phyloP scores from a whole-genome alignment of 768 basidiomycete species.

The Melanogaster broomeanus region DNA sequence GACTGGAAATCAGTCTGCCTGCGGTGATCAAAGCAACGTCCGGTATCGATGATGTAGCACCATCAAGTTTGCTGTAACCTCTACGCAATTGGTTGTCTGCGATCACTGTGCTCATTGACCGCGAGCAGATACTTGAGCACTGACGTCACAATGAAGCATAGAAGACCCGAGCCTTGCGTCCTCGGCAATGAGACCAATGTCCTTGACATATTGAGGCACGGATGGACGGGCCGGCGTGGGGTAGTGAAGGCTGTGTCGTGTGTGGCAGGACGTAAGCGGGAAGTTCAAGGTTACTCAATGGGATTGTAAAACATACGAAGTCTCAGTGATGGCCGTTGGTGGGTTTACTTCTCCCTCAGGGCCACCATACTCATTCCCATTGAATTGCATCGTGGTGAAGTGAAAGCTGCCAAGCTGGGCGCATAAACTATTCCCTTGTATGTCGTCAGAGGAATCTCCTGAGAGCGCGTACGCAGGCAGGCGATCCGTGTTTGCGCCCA shows the following conservation, averaged over 20 bases:
- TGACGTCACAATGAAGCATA: conserved; percentile 24
- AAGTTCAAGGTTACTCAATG: conserved; percentile 6
- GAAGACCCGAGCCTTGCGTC: conserved; percentile 22
- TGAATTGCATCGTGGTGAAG: conserved; percentile 18
- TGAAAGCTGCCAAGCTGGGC: conserved; percentile 26
- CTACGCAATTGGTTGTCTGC: conserved; percentile 11
- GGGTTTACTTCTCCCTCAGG: conserved; percentile 21
- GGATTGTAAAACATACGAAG: conserved; percentile 21
- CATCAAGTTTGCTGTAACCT: conserved; percentile 4
- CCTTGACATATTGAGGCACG: conserved; percentile 17
- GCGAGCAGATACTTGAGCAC: conserved; percentile 10
- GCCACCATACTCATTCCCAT: conserved; percentile 10
- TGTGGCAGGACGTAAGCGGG: conserved; percentile 27
- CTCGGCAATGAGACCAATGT: conserved; percentile 20
- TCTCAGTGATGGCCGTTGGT: conserved; percentile 29
- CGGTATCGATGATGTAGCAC: conserved; percentile 13
- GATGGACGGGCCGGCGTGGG: conserved; percentile 23
- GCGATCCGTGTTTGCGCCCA: conserved; percentile 4
- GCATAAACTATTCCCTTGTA: conserved; percentile 24
- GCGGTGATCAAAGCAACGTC: conserved; percentile 14
- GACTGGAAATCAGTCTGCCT: conserved; percentile 15
- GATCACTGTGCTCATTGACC: conserved; percentile 13
- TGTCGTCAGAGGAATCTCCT: conserved; percentile 22
- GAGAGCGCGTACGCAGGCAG: conserved; percentile 10
- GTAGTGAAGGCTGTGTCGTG: conserved; percentile 25